Conservation (phyloP, 768 basidiomycete genomes). For the Phaffia tasmanica region DNA sequence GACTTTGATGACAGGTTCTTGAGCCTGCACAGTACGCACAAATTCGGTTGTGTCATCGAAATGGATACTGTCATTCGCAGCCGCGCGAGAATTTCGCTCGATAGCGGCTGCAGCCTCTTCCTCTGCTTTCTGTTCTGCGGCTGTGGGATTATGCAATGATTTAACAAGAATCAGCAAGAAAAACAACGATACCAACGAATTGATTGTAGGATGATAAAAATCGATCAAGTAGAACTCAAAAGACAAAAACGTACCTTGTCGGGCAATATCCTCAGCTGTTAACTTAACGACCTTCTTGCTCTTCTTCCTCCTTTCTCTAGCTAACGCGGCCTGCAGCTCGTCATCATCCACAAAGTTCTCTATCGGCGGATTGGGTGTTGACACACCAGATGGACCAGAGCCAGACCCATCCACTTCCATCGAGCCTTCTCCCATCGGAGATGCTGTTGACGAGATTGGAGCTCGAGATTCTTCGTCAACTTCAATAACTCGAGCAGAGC, state of each 20-base stretch:
- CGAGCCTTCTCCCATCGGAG: conserved; percentile 37
- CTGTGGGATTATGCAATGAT: conserved; percentile 9
- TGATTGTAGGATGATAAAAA: not conserved
- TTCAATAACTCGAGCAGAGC: conserved; percentile 55
- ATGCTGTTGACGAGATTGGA: conserved; percentile 22
- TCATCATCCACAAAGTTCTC: conserved; percentile 96
- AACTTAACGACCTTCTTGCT: conserved; percentile 54
- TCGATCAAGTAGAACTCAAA: not conserved
- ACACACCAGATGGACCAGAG: conserved; percentile 32
- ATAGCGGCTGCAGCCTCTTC: conserved; percentile 42
- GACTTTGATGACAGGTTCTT: conserved; percentile 20
- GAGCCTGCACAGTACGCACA: conserved; percentile 49
- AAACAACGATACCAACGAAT: too few relatives aligned
- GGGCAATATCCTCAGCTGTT: conserved; percentile 70
- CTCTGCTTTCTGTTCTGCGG: conserved; percentile 31
- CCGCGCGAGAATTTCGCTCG: conserved; percentile 26
- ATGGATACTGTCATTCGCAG: conserved; percentile 46
- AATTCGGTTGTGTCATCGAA: conserved; percentile 98
- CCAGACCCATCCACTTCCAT: conserved; percentile 78
- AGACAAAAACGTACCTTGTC: conserved; percentile 46
- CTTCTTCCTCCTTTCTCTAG: conserved; percentile 71
- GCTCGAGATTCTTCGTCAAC: conserved; percentile 37
- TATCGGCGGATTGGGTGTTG: conserved; percentile 43
- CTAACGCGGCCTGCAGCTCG: conserved; percentile 85
- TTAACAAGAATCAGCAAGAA: not conserved